These are phyloP conservation scores for Micromonas commoda DNA, from an alignment of 139 green algal species.

Conservation along the genomic window DNA sequence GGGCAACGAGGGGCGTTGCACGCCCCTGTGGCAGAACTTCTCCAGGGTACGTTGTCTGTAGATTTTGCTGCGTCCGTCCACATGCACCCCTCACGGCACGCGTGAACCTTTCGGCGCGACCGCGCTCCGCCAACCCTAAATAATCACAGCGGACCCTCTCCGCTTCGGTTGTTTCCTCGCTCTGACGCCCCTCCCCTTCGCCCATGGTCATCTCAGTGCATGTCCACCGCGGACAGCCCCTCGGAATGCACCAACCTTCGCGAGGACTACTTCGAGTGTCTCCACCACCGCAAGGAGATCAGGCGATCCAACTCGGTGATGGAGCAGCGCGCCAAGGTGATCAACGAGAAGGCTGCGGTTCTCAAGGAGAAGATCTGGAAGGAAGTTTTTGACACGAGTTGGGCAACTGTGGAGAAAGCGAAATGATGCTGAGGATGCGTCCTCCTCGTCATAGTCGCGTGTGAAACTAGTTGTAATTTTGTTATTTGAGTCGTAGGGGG, in stretches of 20 bases:
- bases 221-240: constrained; percentile 39
- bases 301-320: constrained; percentile 21
- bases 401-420: neutral
- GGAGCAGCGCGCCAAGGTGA: constrained; percentile 19
- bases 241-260: constrained; percentile 33
- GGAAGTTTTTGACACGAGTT: neutral
- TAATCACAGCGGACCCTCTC: neutral
- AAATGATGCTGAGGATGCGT: neutral
- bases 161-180: neutral
- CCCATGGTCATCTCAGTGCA: constrained; percentile 33
- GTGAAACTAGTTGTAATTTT: too few relatives aligned
- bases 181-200: neutral
- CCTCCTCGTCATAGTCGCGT: too few relatives aligned
- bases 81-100: neutral
- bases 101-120: neutral
- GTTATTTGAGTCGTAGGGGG: too few relatives aligned
- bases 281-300: constrained; percentile 51
- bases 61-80: neutral
- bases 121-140: neutral
- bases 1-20: constrained; percentile 40
- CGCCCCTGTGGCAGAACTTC: constrained; percentile 42
- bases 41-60: constrained; percentile 1
- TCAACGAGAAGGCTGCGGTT: neutral
- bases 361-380: neutral
- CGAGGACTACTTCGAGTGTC: constrained; percentile 55